Percentiles rank a stretch among this genome's conserved stretches.
Conservation (phyloP, 805 yeast genomes). For the Naumovozyma castellii region DNA sequence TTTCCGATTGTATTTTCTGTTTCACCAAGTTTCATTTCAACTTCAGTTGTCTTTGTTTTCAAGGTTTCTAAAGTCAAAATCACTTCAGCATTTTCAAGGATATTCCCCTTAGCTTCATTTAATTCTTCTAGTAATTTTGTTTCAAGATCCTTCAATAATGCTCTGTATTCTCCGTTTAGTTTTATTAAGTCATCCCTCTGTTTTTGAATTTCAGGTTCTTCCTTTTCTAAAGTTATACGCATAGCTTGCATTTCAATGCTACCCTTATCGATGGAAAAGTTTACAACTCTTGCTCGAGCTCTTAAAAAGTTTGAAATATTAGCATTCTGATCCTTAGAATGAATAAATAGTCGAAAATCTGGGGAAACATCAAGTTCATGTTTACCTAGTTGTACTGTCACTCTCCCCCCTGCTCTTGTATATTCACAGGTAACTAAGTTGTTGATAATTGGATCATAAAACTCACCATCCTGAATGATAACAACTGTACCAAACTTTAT, state of each 20-base stretch:
- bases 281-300: slow-evolving; percentile 53
- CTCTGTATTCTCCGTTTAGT: slow-evolving; percentile 50
- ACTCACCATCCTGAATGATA: slow-evolving; percentile 70
- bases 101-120: slow-evolving; percentile 46
- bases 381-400: slow-evolving; percentile 49
- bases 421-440: slow-evolving; percentile 54
- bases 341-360: slow-evolving; percentile 50
- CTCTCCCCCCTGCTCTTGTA: slow-evolving; percentile 57
- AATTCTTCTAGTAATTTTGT: slow-evolving; percentile 47
- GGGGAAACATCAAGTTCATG: slow-evolving; percentile 59
- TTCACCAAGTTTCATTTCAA: slow-evolving; percentile 45
- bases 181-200: slow-evolving; percentile 45
- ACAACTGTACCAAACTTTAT: slow-evolving; percentile 73
- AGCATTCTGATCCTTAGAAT: slow-evolving; percentile 48
- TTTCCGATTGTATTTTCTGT: slow-evolving; percentile 45
- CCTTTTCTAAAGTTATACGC: slow-evolving; percentile 42
- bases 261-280: slow-evolving; percentile 63
- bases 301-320: slow-evolving; percentile 44
- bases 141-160: slow-evolving; percentile 48
- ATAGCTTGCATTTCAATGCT: slow-evolving; percentile 56
- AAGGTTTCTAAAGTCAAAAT: slow-evolving; percentile 52
- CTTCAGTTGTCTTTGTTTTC: slow-evolving; percentile 50
- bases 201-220: slow-evolving; percentile 58
- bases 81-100: slow-evolving; percentile 59
- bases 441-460: slow-evolving; percentile 63